Conservation (phyloP, 192 early-diverging fungal species). For the Paraglomus occultum region DNA sequence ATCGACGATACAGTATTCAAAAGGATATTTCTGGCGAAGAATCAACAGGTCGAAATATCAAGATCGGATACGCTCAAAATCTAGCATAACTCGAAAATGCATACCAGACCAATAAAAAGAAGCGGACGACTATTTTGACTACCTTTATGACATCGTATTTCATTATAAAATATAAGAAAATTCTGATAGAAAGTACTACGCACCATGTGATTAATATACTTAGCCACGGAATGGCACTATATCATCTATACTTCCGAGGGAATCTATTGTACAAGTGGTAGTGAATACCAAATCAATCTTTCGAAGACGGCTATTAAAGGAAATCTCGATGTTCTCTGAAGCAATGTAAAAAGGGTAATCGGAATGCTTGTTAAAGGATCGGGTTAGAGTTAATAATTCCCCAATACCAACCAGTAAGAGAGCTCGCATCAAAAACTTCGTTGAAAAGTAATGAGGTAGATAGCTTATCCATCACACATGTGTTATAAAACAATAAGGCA, state of each 20-base stretch:
- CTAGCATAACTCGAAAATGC: neutral
- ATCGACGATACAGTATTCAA: neutral
- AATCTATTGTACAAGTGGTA: conserved; percentile 2
- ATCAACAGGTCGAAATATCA: conserved; percentile 12
- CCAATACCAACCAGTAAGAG: conserved; percentile 11
- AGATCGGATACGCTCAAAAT: conserved; percentile 5
- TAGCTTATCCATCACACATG: neutral
- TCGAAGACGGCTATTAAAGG: conserved; percentile 12
- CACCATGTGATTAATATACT: too few relatives aligned
- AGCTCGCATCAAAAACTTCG: neutral
- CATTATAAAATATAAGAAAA: too few relatives aligned
- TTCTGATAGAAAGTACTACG: too few relatives aligned
- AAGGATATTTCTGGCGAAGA: conserved; percentile 4
- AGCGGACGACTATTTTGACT: conserved; percentile 2
- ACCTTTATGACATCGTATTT: conserved; percentile 1
- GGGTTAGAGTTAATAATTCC: conserved; percentile 11
- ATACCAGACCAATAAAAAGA: neutral
- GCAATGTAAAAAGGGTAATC: neutral
- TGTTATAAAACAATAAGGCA: too few relatives aligned
- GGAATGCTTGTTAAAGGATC: conserved; percentile 5
- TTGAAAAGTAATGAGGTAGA: conserved; percentile 2
- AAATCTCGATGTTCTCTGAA: neutral
- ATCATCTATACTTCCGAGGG: conserved; percentile 5
- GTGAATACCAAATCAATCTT: conserved; percentile 19
- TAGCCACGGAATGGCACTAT: too few relatives aligned